phyloP scores from a whole-genome alignment of 225 moss, liverwort and hornwort species.

The Neckera pumila region DNA sequence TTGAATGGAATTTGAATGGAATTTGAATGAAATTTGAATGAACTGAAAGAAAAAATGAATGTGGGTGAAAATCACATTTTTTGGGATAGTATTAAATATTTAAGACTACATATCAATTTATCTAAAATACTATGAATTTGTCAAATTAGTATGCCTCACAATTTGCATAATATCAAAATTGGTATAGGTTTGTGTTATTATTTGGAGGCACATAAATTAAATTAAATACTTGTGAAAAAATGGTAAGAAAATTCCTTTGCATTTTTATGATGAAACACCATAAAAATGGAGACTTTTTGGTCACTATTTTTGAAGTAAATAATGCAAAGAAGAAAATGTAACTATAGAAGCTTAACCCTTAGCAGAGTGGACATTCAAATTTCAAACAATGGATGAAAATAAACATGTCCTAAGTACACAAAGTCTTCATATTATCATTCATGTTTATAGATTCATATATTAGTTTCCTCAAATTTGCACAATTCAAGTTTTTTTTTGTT shows the following conservation, averaged over 20 bases:
- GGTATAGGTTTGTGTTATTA: neutral
- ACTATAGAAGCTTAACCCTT: neutral
- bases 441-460: neutral
- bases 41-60: neutral
- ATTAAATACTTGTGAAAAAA: neutral
- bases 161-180: neutral
- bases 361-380: accelerated
- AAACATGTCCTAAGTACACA: neutral
- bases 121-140: neutral
- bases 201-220: neutral
- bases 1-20: neutral
- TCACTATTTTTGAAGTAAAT: neutral
- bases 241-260: neutral
- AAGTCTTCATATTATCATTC: neutral
- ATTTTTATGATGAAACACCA: neutral
- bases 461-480: neutral
- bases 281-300: neutral
- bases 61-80: neutral
- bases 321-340: neutral
- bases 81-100: neutral
- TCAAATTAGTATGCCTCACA: neutral
- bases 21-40: neutral
- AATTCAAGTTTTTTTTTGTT: neutral
- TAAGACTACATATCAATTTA: neutral
- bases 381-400: neutral